These are phyloP conservation scores for Mimosa pudica DNA, from an alignment of 306 rosid genomes.

Conservation along the genomic window DNA sequence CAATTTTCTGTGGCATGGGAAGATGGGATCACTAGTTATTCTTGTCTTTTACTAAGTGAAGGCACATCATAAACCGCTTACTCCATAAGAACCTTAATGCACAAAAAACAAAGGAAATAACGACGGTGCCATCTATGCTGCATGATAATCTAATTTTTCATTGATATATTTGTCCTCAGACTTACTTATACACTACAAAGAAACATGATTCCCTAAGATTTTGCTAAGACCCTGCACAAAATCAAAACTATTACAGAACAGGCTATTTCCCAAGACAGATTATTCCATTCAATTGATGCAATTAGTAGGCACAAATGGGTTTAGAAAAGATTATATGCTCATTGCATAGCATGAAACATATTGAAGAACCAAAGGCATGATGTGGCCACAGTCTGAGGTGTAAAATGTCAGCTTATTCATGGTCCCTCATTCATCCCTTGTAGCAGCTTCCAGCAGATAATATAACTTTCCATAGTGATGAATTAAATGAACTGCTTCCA, in stretches of 20 bases:
- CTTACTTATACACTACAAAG: constrained; percentile 37
- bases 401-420: constrained; percentile 41
- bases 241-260: constrained; percentile 33
- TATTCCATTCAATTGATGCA: constrained; percentile 33
- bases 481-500: constrained; percentile 33
- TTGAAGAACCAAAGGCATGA: constrained; percentile 40
- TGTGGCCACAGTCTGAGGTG: constrained; percentile 31
- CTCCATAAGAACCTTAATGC: background rate
- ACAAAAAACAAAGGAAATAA: background rate
- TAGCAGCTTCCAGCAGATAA: constrained; percentile 43
- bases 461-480: constrained; percentile 24
- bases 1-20: too few relatives aligned
- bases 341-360: constrained; percentile 10
- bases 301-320: constrained; percentile 27
- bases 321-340: constrained; percentile 31
- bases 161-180: constrained; percentile 39
- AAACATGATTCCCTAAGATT: constrained; percentile 41
- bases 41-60: too few relatives aligned
- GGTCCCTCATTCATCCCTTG: constrained; percentile 39
- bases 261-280: constrained; percentile 32
- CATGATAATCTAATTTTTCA: constrained; percentile 30
- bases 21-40: too few relatives aligned
- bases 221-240: constrained; percentile 37
- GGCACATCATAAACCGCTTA: background rate
- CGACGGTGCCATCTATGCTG: constrained; percentile 8